Percentiles rank a stretch among this genome's conserved stretches.
These are phyloP conservation scores for Monosporascus sp. DNA, from an alignment of 2,329 filamentous ascomycete species.

Conservation along the genomic window DNA sequence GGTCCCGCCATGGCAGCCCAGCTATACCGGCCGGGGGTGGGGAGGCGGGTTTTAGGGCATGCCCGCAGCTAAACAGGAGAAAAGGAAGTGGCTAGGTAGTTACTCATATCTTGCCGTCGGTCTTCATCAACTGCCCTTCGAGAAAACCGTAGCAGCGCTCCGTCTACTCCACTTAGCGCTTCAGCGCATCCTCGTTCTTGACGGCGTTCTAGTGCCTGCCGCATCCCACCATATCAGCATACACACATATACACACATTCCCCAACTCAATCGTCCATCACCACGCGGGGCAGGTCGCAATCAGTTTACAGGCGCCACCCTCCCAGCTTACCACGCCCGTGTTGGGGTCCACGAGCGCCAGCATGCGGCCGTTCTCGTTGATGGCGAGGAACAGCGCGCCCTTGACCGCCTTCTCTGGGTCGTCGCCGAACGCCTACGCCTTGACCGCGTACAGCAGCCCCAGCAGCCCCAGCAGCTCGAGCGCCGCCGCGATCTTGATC, in stretches of 20 bases:
- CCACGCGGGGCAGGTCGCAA: background rate
- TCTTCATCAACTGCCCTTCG: conserved; percentile 35
- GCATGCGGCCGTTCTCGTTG: conserved; percentile 39
- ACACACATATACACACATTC: background rate
- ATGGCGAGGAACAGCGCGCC: conserved; percentile 32
- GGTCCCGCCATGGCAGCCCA: too few species aligned
- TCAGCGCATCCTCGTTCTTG: conserved; percentile 36
- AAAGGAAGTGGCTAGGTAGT: background rate
- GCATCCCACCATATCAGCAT: background rate
- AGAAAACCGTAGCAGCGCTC: conserved; percentile 37
- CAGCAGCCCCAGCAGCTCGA: conserved; percentile 34
- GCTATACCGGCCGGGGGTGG: too few species aligned
- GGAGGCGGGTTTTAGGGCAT: too few species aligned
- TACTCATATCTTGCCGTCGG: conserved; percentile 17
- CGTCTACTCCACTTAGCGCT: conserved; percentile 33
- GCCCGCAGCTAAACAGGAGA: background rate
- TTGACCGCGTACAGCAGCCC: too few species aligned
- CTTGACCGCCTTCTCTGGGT: conserved; percentile 32
- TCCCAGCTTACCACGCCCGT: conserved; percentile 25
- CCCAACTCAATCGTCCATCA: background rate
- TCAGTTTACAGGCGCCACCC: background rate
- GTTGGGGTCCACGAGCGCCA: conserved; percentile 33
- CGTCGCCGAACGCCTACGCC: conserved; percentile 35
- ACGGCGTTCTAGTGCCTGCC: conserved; percentile 28
- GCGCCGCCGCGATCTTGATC: conserved; percentile 35